Base-by-base conservation (phyloP, 345 rosid species). In the Gossypium sturtianum region DNA sequence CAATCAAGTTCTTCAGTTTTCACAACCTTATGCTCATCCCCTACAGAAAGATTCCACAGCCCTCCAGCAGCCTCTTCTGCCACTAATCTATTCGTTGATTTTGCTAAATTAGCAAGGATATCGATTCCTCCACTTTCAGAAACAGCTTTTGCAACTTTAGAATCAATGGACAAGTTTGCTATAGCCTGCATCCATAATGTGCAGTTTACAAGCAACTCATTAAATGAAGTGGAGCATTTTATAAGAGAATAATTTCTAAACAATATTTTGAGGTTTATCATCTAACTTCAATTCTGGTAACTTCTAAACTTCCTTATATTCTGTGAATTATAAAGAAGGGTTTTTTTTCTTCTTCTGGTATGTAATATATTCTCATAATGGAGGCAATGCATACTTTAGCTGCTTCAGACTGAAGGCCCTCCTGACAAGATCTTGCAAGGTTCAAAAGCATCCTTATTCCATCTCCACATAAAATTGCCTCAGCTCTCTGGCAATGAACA, bases 31-130 rank as follows among this genome's bases (percentile, higher is more conserved):
- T 90, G 97, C 67, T 90, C 97, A 82, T 91, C 97, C 81, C 94
- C 93, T 7, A 91, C 94, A 47, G 97, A 91, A 67, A 90, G 93
- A 78, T 91, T 91, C 97, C 97, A 91, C 61, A 91, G 81, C 63
- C 97, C 97, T 69, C 97, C 94, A 54, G 94, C 94, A 70, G 97
- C 97, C 85, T 91, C 94, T 81, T 91, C 97, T 7, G 93, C 93
- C 45, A 91, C 93, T 59, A 90, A 84, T 80, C 87, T 90, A 67
- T 91, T 90, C 91, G 79, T 85, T 34, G 97, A 91, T 83, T 86
- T 87, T 15, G 97, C 94, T 78, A 91, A 83, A 71, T 65, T 82
- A 65, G 93, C 88, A 70, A 90, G 91, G 64, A 91, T 82, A 62
- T 77, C 41, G 13, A 88, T 91, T 19, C 97, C 97, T 63, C 90